Conservation (phyloP, 2,329 filamentous ascomycete species). For the Phoma sp. region DNA sequence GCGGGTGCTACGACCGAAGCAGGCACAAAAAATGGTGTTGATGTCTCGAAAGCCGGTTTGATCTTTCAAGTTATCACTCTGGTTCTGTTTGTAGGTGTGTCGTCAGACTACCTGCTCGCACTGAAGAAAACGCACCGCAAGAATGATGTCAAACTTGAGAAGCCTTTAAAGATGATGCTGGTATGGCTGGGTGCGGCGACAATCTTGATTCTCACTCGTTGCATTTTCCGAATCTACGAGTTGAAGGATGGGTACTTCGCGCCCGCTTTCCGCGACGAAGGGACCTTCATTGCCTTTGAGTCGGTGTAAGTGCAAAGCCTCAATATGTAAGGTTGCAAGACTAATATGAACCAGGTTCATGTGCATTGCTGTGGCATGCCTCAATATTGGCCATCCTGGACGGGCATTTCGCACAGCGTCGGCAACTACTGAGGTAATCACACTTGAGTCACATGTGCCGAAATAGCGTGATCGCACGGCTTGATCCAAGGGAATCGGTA, state of each 20-base stretch:
- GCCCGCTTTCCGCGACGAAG: conserved; percentile 6
- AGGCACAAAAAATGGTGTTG: background rate
- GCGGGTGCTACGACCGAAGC: background rate
- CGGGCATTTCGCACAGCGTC: background rate
- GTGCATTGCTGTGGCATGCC: conserved; percentile 4
- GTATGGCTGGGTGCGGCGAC: background rate
- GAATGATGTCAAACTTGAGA: background rate
- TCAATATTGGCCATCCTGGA: conserved; percentile 9
- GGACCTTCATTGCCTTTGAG: conserved; percentile 16
- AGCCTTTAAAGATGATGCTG: background rate
- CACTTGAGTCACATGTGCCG: too few relatives aligned
- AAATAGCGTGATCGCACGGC: too few relatives aligned
- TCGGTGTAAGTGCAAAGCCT: conserved; percentile 8
- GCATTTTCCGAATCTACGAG: conserved; percentile 17
- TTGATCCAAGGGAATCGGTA: too few relatives aligned
- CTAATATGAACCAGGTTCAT: background rate
- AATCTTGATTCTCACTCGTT: conserved; percentile 8
- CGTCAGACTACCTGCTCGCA: conserved; percentile 2
- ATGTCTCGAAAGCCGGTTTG: conserved; percentile 11
- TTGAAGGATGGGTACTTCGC: conserved; percentile 20
- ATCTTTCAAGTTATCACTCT: conserved; percentile 14
- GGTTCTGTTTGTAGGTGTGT: background rate
- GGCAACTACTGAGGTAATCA: too few relatives aligned
- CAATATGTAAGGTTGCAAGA: too few relatives aligned
- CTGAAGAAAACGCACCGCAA: background rate